phyloP scores from a whole-genome alignment of 805 yeast species.

The Ogataea henricii region DNA sequence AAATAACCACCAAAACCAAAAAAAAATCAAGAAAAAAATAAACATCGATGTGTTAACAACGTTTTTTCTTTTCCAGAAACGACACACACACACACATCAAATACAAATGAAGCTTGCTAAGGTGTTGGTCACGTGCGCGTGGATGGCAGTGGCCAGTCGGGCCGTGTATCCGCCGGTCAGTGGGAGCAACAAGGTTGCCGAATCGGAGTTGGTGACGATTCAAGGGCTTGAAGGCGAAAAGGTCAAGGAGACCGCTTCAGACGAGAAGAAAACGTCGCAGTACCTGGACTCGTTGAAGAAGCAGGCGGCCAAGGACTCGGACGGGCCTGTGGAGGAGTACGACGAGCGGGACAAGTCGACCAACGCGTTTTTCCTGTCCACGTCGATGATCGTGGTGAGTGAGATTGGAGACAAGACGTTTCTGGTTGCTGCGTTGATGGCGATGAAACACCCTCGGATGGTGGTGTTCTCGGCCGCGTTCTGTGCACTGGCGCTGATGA shows the following conservation, averaged over 20 bases:
- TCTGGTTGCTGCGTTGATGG: constrained; percentile 95
- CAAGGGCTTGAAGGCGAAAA: constrained; percentile 6
- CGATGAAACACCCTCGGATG: constrained; percentile 85
- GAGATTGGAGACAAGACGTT: constrained; percentile 98
- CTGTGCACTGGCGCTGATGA: constrained; percentile 84
- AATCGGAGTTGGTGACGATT: constrained; percentile 23
- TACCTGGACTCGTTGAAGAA: constrained; percentile 18
- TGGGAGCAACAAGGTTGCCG: constrained; percentile 12
- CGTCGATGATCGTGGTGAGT: constrained; percentile 89
- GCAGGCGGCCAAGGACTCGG: constrained; percentile 17
- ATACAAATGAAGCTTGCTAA: constrained; percentile 17
- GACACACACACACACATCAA: too few species aligned
- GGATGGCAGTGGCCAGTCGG: constrained; percentile 7
- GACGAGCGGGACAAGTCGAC: constrained; percentile 26
- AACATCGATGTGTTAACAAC: background rate
- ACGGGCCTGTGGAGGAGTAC: constrained; percentile 12
- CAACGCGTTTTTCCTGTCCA: constrained; percentile 73
- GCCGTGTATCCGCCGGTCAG: constrained; percentile 27
- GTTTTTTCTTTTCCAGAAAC: too few species aligned
- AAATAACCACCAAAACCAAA: too few species aligned
- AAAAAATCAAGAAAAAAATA: background rate
- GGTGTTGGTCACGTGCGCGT: constrained; percentile 10
- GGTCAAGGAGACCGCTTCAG: constrained; percentile 1
- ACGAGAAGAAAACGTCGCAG: constrained; percentile 16
- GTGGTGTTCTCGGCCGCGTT: constrained; percentile 90